phyloP scores from a whole-genome alignment of 108 stramenopile genomes.

The Fragilaria crotonensis region DNA sequence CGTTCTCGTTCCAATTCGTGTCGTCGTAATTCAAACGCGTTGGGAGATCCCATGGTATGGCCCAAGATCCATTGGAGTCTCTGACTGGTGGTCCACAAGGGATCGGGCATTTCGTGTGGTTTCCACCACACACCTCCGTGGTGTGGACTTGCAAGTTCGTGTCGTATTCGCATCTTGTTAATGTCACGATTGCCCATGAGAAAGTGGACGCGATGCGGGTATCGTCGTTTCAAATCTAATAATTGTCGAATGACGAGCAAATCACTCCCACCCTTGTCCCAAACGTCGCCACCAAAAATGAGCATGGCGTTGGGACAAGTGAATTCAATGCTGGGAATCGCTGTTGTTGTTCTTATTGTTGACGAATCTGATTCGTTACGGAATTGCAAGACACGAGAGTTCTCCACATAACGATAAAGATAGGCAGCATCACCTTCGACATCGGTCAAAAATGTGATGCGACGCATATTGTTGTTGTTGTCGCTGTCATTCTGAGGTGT shows the following conservation, averaged over 20 bases:
- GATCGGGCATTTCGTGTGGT: background rate
- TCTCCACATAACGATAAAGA: slow-evolving; percentile 66
- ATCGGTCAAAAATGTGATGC: slow-evolving; percentile 61
- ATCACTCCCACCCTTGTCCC: slow-evolving; percentile 84
- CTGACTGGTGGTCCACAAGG: slow-evolving; percentile 23
- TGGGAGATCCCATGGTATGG: slow-evolving; percentile 73
- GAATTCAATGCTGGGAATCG: slow-evolving; percentile 72
- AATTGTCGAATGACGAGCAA: slow-evolving; percentile 78
- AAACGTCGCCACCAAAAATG: slow-evolving; percentile 76
- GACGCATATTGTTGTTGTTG: too few relatives aligned
- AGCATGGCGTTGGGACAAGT: slow-evolving; percentile 11
- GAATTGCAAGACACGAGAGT: slow-evolving; percentile 66
- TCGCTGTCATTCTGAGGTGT: too few relatives aligned
- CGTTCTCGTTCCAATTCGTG: slow-evolving; percentile 45
- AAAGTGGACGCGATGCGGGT: slow-evolving; percentile 69
- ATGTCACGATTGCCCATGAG: slow-evolving; percentile 87
- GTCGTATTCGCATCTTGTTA: slow-evolving; percentile 76
- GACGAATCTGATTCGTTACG: slow-evolving; percentile 18
- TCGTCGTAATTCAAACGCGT: slow-evolving; percentile 71
- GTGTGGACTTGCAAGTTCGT: slow-evolving; percentile 41
- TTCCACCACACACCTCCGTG: slow-evolving; percentile 55
- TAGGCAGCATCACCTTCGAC: slow-evolving; percentile 81
- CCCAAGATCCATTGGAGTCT: slow-evolving; percentile 67
- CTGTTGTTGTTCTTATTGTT: too few relatives aligned
- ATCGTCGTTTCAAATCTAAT: slow-evolving; percentile 53